Base-by-base conservation (phyloP, 2,329 filamentous ascomycete genomes). In the Beauveria scarabaeidicola region DNA sequence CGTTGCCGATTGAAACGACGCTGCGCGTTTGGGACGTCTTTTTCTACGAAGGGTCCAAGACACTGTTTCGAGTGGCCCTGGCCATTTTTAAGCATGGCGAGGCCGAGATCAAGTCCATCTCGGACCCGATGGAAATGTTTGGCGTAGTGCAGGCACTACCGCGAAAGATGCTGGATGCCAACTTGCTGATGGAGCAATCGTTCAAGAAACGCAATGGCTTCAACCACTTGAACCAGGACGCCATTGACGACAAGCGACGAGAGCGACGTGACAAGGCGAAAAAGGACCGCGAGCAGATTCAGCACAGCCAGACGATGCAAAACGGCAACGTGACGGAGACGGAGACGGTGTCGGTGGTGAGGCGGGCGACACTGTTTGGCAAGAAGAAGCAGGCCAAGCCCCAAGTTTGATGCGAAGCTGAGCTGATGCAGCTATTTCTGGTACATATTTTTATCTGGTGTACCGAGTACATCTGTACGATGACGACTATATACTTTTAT, bases 21-120 rank as follows among this genome's bases (percentile, higher is more conserved):
- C 81, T 97, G 19, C 88, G 93, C 8, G 90, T 97, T 1, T 97
- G 93, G 93, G 93, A 97, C 67, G 85, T 91, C 1, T 92, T 97
- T 69, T 96, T 97, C 72, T 96, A 95, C 72, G 93, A 97, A 73
- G 93, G 93, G 3, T 91, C 89, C 52, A 95, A 94, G 72, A 96
- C 91, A 0, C 82, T 97, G 7, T 97, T 97, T 76, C 89, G 92
- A 52, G 90, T 96, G 61, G 91, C 93, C 0, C 78, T 97, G 46
- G 87, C 91, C 36, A 89, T 97, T 62, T 96, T 97, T 81, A 96
- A 96, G 73, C 78, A 88, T 1, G 91, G 90, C 63, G 91, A 97
- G 74, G 70, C 76, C 6, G 87, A 94, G 65, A 94, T 97, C 67
- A 84, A 87, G 66, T 83, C 83, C 9, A 87, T 96, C 11, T 81